These are phyloP conservation scores for Chaetomidium leptoderma DNA, from an alignment of 495 filamentous ascomycete species.

Conservation along the genomic window DNA sequence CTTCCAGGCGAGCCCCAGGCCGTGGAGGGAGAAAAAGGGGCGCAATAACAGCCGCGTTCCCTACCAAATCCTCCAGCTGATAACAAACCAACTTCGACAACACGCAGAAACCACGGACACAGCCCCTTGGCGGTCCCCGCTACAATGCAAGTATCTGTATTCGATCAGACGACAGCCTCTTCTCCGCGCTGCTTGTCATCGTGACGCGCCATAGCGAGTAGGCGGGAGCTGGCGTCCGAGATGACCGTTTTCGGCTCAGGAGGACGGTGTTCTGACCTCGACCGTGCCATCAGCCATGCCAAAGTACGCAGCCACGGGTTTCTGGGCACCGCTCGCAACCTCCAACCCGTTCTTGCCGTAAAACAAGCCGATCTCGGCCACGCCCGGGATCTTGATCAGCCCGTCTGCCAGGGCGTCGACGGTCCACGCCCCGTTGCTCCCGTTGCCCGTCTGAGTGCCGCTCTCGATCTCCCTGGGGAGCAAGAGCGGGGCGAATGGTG, in stretches of 20 bases:
- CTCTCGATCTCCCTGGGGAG: constrained; percentile 50
- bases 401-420: constrained; percentile 64
- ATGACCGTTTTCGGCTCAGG: constrained; percentile 30
- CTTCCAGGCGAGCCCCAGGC: background rate
- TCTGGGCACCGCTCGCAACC: constrained; percentile 69
- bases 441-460: constrained; percentile 39
- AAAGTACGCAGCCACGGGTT: constrained; percentile 91
- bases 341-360: constrained; percentile 68
- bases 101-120: background rate
- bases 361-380: constrained; percentile 91
- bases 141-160: background rate
- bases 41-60: background rate
- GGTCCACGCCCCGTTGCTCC: constrained; percentile 63
- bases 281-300: constrained; percentile 66
- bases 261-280: constrained; percentile 44
- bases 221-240: background rate
- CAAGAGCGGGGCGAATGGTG: constrained; percentile 70
- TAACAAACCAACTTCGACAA: background rate
- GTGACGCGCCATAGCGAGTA: background rate
- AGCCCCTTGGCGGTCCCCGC: background rate
- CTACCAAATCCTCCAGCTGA: background rate
- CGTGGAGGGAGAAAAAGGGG: background rate
- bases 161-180: background rate
- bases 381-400: constrained; percentile 80
- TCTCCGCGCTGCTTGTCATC: background rate